These are phyloP conservation scores for Suhomyces kunorum DNA, from an alignment of 1,139 yeast genomes.

Conservation along the genomic window DNA sequence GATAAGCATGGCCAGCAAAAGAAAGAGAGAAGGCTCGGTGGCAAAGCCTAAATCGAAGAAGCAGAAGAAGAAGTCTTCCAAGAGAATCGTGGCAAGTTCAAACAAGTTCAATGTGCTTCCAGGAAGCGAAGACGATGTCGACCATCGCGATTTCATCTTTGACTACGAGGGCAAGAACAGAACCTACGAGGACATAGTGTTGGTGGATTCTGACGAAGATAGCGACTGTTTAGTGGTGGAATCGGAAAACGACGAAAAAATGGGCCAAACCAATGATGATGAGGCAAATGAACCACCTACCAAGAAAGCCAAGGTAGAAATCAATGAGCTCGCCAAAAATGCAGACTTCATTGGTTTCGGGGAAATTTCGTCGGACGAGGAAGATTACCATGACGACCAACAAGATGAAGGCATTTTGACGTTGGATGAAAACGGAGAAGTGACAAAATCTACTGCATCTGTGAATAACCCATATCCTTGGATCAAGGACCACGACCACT, in stretches of 20 bases:
- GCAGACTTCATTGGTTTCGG: slow-evolving; percentile 65
- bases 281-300: slow-evolving; percentile 19
- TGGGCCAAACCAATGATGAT: slow-evolving; percentile 18
- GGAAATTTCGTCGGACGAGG: slow-evolving; percentile 47
- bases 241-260: slow-evolving; percentile 35
- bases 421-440: slow-evolving; percentile 25
- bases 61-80: slow-evolving; percentile 20
- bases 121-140: slow-evolving; percentile 22
- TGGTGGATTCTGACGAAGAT: slow-evolving; percentile 28
- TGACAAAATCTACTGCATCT: slow-evolving; percentile 26
- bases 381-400: slow-evolving; percentile 30
- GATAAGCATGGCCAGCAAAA: slow-evolving; percentile 15
- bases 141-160: slow-evolving; percentile 22
- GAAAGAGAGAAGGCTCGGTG: slow-evolving; percentile 24
- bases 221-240: slow-evolving; percentile 37
- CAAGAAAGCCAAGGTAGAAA: slow-evolving; percentile 15
- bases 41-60: slow-evolving; percentile 23
- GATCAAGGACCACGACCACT: slow-evolving; percentile 76
- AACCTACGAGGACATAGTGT: slow-evolving; percentile 22
- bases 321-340: slow-evolving; percentile 47
- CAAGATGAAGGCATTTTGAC: slow-evolving; percentile 23
- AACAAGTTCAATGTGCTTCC: slow-evolving; percentile 26
- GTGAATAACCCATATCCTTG: slow-evolving; percentile 60
- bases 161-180: slow-evolving; percentile 22
- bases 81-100: slow-evolving; percentile 14